Base-by-base conservation (phyloP, 768 basidiomycete species). In the Lactifluus piperatus region DNA sequence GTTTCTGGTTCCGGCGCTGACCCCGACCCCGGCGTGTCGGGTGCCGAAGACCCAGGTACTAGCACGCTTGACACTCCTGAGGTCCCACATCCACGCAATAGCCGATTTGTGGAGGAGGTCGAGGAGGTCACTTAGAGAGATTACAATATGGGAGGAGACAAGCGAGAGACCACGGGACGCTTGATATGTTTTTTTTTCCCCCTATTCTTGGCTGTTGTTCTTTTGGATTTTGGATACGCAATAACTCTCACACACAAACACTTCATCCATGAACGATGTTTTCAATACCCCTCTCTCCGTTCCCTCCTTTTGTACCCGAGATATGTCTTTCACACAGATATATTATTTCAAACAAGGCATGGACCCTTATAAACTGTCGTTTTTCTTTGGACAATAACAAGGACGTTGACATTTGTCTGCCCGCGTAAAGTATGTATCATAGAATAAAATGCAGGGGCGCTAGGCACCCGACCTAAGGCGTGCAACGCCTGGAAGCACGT, bases 81-180 rank as follows among this genome's bases (percentile, higher is more conserved):
- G n/a, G 26, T 29, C 29, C 5, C 49, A 9, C 51, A 20, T 5
- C 30, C 56, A 37, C 63, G 63, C 8, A 52, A 62, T 18, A 64
- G 63, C 48, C 63, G 63, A 6, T 64, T 64, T 18, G 48, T 64
- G 20, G 62, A 62, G 30, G 63, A 64, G n/a, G 54, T 60, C n/a
- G n/a, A n/a, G n/a, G n/a, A n/a, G n/a, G n/a, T n/a, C n/a, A n/a
- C n/a, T n/a, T n/a, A n/a, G n/a, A n/a, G n/a, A n/a, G n/a, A n/a
- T n/a, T n/a, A n/a, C n/a, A n/a, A n/a, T n/a, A n/a, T n/a, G n/a
- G n/a, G n/a, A n/a, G n/a, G n/a, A n/a, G n/a, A n/a, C n/a, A n/a
- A n/a, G n/a, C n/a, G n/a, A n/a, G n/a, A n/a, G n/a, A n/a, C n/a
- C n/a, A n/a, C n/a, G n/a, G n/a, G n/a, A n/a, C n/a, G n/a, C n/a